Evolutionary conservation across 2,329 filamentous ascomycete species (phyloP).

Genomic region (Phaeomoniella chlamydospora): DNA sequence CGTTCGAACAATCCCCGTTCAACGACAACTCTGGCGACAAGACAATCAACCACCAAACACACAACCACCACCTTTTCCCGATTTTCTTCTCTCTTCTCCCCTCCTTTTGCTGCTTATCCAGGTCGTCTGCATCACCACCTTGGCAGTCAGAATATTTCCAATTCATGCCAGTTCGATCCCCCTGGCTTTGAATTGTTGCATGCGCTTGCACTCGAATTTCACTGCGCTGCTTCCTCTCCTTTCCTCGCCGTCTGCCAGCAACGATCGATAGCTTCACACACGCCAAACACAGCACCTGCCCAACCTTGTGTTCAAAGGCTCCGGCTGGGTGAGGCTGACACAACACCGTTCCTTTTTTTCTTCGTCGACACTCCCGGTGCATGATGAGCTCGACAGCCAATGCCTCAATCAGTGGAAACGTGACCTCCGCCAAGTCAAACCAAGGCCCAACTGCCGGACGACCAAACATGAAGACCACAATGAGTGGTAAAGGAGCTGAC

Average conservation of each 20-base stretch:
- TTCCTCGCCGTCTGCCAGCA: background rate
- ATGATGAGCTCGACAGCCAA: background rate
- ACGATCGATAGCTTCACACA: too few relatives aligned
- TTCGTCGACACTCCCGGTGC: background rate
- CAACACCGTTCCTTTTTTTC: background rate
- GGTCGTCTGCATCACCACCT: too few relatives aligned
- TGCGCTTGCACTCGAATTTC: too few relatives aligned
- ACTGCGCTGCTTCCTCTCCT: too few relatives aligned
- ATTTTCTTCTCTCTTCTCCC: constrained; percentile 3
- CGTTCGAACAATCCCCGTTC: too few relatives aligned
- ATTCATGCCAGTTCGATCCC: too few relatives aligned
- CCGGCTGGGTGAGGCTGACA: background rate
- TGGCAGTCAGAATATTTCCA: too few relatives aligned
- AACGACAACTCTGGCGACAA: too few relatives aligned
- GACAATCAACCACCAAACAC: background rate
- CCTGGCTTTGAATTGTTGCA: too few relatives aligned
- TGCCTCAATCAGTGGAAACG: background rate
- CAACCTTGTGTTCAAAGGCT: too few relatives aligned
- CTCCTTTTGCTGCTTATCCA: constrained; percentile 1
- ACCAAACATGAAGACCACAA: background rate
- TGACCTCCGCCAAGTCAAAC: background rate
- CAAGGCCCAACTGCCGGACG: background rate
- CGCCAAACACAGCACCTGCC: too few relatives aligned
- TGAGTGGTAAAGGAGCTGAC: background rate
- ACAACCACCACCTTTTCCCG: constrained; percentile 2